phyloP scores from a whole-genome alignment of 2,329 filamentous ascomycete species.

The Ploettnerulaceae sp. region DNA sequence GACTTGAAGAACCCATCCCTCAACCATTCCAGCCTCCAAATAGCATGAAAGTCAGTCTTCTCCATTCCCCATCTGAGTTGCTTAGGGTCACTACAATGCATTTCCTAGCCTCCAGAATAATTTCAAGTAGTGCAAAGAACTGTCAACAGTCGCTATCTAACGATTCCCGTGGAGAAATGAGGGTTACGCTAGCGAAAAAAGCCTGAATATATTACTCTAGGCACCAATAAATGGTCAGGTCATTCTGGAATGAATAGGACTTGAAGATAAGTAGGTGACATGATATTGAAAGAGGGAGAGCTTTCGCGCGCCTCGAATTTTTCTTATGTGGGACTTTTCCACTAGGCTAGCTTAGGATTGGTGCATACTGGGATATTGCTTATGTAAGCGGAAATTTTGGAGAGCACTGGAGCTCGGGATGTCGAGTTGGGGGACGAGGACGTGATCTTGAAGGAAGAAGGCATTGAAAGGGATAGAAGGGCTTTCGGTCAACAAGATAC shows the following conservation, averaged over 20 bases:
- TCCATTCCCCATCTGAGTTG: no score
- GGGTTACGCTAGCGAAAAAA: constrained; percentile 99
- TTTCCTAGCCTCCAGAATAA: neutral
- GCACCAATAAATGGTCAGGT: constrained; percentile 91
- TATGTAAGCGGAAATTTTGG: constrained; percentile 15
- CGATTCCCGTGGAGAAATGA: constrained; percentile 67
- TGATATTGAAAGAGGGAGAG: constrained; percentile 40
- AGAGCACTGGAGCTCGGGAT: constrained; percentile 4
- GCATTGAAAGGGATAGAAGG: neutral
- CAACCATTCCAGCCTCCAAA: neutral
- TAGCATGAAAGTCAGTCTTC: no score
- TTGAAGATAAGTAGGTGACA: constrained; percentile 94
- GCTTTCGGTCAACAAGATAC: neutral
- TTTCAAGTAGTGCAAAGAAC: constrained; percentile 26
- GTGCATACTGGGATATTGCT: neutral
- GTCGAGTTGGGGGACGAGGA: neutral
- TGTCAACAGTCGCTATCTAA: constrained; percentile 98
- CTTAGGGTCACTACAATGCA: no score
- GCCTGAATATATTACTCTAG: constrained; percentile 71
- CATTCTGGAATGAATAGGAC: constrained; percentile 65
- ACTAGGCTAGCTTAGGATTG: constrained; percentile 11
- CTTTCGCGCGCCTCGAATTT: constrained; percentile 25
- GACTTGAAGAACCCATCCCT: neutral
- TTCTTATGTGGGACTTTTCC: neutral
- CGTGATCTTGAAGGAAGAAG: neutral